Evolutionary conservation across 331 rosid genomes (phyloP), one percentile per base, ranked within the genome.

Genomic region (Erythrophleum ivorense): DNA sequence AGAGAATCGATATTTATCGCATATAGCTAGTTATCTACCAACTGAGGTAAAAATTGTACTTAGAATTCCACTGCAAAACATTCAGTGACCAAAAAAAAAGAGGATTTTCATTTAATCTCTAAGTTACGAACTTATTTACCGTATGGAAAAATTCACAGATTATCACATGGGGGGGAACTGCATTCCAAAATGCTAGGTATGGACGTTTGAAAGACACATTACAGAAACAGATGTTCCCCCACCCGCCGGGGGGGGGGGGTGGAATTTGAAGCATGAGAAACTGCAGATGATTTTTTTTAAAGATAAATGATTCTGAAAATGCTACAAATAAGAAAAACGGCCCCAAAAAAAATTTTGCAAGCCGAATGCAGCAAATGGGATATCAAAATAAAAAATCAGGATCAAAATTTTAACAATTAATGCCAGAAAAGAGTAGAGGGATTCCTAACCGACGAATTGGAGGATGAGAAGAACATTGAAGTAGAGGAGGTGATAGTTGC

Each of bases 401-500:
- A 81, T 46, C 66, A 77, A 67, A 67, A 73, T 38, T 24, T 29
- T 11, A 48, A 52, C 7, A 45, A 59, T 31, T 67, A 38, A 64
- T 1, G 50, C 6, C 50, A 71, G 24, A 77, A 36, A 5, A 9
- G 45, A 4, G 8, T 38, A 36, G 60, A 68, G 12, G 43, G 52
- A 29, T 7, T 68, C 33, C 62, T 75, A 62, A 95, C 98, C 97
- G 83, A 41, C 80, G 78, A 71, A 68, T 60, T 29, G 87, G 84
- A 75, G 86, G 84, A 84, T 79, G 40, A 76, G 94, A 45, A 64
- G 82, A 53, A 76, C 36, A 75, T 43, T 79, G 82, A 73, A 89
- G 84, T 29, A 86, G 90, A 64, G 85, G 72, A 67, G 94, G 89
- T 8, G 90, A 50, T 75, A 90, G 49, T 59, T 83, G 88, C 34